phyloP scores from a whole-genome alignment of 257 asterid species.

The Phtheirospermum japonicum region DNA sequence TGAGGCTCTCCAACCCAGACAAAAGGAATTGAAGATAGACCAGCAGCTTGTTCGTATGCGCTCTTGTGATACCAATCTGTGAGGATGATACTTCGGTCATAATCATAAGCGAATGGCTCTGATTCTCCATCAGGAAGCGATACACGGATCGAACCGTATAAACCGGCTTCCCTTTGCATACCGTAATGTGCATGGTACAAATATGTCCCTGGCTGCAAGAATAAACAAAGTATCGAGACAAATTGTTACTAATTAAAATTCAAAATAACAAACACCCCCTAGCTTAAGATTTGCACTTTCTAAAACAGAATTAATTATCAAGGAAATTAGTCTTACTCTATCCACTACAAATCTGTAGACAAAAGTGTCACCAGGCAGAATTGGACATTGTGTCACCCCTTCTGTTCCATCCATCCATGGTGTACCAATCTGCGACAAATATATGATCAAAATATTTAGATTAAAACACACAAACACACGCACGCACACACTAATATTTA shows the following conservation, averaged over 20 bases:
- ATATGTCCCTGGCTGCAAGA: slow-evolving; percentile 77
- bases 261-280: too few relatives aligned
- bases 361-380: slow-evolving; percentile 77
- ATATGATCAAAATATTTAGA: not conserved
- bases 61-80: slow-evolving; percentile 83
- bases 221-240: not conserved
- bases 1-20: slow-evolving; percentile 95
- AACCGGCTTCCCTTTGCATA: slow-evolving; percentile 82
- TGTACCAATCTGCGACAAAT: slow-evolving; percentile 55
- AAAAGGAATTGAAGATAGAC: slow-evolving; percentile 67
- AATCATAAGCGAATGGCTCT: slow-evolving; percentile 70
- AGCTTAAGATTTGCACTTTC: too few relatives aligned
- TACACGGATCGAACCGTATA: slow-evolving; percentile 68
- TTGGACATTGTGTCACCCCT: slow-evolving; percentile 94
- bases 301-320: too few relatives aligned
- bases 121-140: slow-evolving; percentile 50
- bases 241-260: too few relatives aligned
- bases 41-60: slow-evolving; percentile 57
- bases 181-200: slow-evolving; percentile 94
- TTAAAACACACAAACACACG: not conserved
- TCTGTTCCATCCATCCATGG: slow-evolving; percentile 98
- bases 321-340: slow-evolving; percentile 53
- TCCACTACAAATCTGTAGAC: slow-evolving; percentile 76
- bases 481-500: too few relatives aligned
- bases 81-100: slow-evolving; percentile 67